Evolutionary conservation across 768 basidiomycete genomes (phyloP).

Genomic region (Lyophyllum atratum): DNA sequence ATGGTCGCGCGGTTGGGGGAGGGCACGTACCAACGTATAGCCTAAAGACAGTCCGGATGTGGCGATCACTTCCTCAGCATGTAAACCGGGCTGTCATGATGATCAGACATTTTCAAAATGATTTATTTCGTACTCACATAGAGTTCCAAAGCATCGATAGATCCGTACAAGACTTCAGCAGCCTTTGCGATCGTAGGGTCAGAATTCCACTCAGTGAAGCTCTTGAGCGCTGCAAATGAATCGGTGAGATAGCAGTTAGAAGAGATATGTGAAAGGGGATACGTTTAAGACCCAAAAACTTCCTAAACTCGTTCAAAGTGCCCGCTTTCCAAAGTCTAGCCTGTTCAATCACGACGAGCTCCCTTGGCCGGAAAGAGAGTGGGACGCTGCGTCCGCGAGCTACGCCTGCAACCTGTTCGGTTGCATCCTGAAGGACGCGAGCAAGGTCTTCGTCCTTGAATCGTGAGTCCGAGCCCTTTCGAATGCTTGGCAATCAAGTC

Average conservation of each 20-base stretch:
- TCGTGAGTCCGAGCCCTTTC: constrained; percentile 12
- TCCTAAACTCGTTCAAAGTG: constrained; percentile 23
- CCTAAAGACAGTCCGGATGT: constrained; percentile 22
- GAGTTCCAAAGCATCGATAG: constrained; percentile 37
- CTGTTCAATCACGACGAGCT: constrained; percentile 13
- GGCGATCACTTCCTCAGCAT: constrained; percentile 11
- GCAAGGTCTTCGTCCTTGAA: constrained; percentile 25
- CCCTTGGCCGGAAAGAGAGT: constrained; percentile 1
- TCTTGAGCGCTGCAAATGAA: constrained; percentile 20
- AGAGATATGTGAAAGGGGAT: neutral
- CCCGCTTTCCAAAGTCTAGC: constrained; percentile 16
- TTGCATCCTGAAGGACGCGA: constrained; percentile 21
- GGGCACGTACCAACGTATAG: constrained; percentile 24
- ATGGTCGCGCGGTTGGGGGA: neutral
- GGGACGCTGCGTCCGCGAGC: constrained; percentile 3
- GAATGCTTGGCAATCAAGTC: constrained; percentile 10
- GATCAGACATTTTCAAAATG: neutral
- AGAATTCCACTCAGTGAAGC: constrained; percentile 34
- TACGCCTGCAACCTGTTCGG: constrained; percentile 14
- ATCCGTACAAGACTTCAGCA: constrained; percentile 29
- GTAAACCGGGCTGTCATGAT: constrained; percentile 17
- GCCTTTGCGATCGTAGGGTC: constrained; percentile 23
- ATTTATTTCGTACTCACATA: constrained; percentile 24
- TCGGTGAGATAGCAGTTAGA: neutral
- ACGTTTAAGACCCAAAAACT: constrained; percentile 21